Evolutionary conservation across 768 basidiomycete species (phyloP), one percentile per base, ranked within the genome.

Genomic region (Dioszegia crocea): DNA sequence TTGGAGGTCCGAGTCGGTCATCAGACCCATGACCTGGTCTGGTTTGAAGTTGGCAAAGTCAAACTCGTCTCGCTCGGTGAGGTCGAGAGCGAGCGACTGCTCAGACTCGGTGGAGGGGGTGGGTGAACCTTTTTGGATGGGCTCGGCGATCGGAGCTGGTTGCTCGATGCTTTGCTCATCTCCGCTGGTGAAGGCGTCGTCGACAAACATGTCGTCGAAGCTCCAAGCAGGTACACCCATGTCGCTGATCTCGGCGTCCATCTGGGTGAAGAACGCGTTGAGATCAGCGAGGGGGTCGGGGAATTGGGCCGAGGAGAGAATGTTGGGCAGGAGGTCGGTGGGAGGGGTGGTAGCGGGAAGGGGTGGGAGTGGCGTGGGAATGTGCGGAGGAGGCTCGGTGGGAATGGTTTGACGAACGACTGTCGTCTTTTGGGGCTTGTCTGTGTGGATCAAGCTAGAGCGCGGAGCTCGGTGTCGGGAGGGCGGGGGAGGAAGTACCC

Each of bases 91-190:
- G n/a, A 58, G 62, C 24, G 64, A 66, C 39, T 65, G 62, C 46
- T 69, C 67, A 4, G 67, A 69, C 56, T 65, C 67, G 40, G 64
- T 69, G 8, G 67, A 69, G 36, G 62, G 59, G 30, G 67, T 29
- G 62, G 33, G 67, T 59, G 41, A 55, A 41, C n/a, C 52, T 39
- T 48, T 61, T 36, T 29, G 55, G 45, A 49, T n/a, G 56, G 45
- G 50, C 26, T 12, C 33, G 36, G 27, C 59, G 57, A n/a, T 55
- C 56, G 38, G 31, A 31, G 33, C 53, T 51, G 40, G 62, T 57
- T 51, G 46, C 21, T 39, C 24, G 17, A n/a, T 19, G 38, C 21
- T n/a, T n/a, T n/a, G 17, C 24, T 53, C 24, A 4, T 53, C 38
- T 4, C 23, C 43, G 23, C 16, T 5, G 33, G 44, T 49, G 19